phyloP scores from a whole-genome alignment of 108 stramenopile species.

The Schizochytrium sp. region DNA sequence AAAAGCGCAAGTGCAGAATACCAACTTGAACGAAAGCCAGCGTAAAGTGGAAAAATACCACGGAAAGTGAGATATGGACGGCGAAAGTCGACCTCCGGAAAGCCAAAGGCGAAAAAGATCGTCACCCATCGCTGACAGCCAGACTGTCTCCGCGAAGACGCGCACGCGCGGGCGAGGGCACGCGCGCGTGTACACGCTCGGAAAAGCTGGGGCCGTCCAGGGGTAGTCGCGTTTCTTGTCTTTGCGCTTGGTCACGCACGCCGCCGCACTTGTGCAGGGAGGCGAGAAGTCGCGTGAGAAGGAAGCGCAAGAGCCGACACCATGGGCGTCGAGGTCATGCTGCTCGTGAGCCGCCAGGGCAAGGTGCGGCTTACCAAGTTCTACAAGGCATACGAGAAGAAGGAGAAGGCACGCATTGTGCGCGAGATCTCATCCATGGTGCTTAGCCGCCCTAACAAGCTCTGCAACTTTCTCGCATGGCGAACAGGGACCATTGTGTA shows the following conservation, averaged over 20 bases:
- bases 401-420: slow-evolving; percentile 39
- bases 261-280: no score
- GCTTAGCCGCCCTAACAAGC: slow-evolving; percentile 46
- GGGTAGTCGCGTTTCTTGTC: no score
- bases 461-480: slow-evolving; percentile 64
- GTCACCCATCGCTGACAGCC: neutral
- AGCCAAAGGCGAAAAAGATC: no score
- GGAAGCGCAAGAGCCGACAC: neutral
- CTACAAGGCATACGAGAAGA: slow-evolving; percentile 40
- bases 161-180: no score
- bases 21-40: no score
- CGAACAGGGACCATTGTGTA: slow-evolving; percentile 53
- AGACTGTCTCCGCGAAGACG: neutral
- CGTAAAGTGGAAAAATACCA: no score
- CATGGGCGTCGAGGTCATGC: slow-evolving; percentile 41
- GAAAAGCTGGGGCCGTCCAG: neutral
- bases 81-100: no score
- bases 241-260: no score
- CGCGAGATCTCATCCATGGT: slow-evolving; percentile 52
- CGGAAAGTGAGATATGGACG: no score
- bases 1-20: no score
- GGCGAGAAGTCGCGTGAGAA: no score
- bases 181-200: no score
- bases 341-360: slow-evolving; percentile 55
- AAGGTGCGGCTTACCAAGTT: slow-evolving; percentile 62